Conservation (phyloP, 768 basidiomycete species). For the Hemileccinum impolitum region DNA sequence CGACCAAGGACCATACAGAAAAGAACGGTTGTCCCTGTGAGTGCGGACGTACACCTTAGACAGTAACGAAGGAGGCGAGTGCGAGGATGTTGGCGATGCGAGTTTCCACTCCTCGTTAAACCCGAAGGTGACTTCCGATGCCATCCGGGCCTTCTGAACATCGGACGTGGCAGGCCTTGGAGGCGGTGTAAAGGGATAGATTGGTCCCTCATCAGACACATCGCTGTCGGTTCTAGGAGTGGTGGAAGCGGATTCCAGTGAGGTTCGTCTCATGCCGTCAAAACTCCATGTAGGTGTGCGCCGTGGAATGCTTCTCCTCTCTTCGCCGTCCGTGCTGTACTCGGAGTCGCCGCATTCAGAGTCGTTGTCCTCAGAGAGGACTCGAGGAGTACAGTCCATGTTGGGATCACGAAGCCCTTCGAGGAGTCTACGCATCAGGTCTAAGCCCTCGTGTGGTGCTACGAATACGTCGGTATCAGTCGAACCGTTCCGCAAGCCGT, state of each 20-base stretch:
- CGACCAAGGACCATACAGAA: background rate
- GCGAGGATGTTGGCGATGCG: background rate
- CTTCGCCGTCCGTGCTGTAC: background rate
- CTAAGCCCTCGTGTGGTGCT: background rate
- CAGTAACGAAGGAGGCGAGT: constrained; percentile 4
- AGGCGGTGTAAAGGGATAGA: constrained; percentile 7
- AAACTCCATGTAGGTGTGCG: background rate
- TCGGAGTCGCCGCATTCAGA: background rate
- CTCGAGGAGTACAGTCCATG: constrained; percentile 4
- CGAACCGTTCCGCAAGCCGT: background rate
- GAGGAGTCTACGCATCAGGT: constrained; percentile 12
- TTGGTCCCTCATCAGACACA: constrained; percentile 1
- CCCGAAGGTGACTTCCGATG: background rate
- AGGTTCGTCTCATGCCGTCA: background rate
- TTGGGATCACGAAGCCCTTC: constrained; percentile 8
- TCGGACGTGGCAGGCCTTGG: background rate
- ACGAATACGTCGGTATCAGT: background rate
- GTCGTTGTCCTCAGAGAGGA: constrained; percentile 7
- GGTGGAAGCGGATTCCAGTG: background rate
- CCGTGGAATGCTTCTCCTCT: background rate
- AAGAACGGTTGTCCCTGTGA: constrained; percentile 4
- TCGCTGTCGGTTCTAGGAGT: background rate
- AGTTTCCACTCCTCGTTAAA: background rate
- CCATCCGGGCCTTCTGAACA: background rate
- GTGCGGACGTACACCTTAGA: background rate